Conservation (phyloP, 495 filamentous ascomycete species). For the Penicillium daleae region DNA sequence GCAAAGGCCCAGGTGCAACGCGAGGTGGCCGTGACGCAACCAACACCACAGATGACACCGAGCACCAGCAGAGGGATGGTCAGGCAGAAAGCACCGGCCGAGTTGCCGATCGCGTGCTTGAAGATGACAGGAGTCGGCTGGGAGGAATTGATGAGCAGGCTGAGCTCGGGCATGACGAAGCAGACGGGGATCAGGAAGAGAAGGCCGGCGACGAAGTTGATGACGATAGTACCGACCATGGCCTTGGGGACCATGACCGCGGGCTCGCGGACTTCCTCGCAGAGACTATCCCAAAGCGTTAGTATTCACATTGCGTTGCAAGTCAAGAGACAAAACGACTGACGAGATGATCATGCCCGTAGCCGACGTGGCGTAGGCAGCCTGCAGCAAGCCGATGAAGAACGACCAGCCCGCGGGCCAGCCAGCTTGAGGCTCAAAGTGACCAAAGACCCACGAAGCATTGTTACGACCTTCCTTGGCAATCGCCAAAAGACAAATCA, state of each 20-base stretch:
- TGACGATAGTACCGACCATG: slow-evolving; percentile 66
- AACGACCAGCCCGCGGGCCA: slow-evolving; percentile 63
- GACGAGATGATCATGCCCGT: slow-evolving; percentile 48
- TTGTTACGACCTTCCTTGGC: slow-evolving; percentile 48
- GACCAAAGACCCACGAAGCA: slow-evolving; percentile 58
- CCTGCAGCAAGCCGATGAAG: slow-evolving; percentile 60
- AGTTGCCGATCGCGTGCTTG: slow-evolving; percentile 27
- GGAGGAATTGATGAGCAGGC: slow-evolving; percentile 58
- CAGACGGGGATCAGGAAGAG: slow-evolving; percentile 63
- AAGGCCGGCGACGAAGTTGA: slow-evolving; percentile 66
- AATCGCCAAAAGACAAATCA: slow-evolving; percentile 57
- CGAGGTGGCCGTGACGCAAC: slow-evolving; percentile 68
- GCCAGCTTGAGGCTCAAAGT: slow-evolving; percentile 56
- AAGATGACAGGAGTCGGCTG: slow-evolving; percentile 31
- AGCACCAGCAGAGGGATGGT: slow-evolving; percentile 69
- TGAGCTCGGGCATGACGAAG: slow-evolving; percentile 61
- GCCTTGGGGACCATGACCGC: slow-evolving; percentile 63
- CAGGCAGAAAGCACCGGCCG: slow-evolving; percentile 63
- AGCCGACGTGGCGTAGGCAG: slow-evolving; percentile 57
- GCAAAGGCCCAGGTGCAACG: slow-evolving; percentile 76
- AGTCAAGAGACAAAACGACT: not conserved
- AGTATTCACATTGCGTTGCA: not conserved
- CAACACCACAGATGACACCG: slow-evolving; percentile 66
- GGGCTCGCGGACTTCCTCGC: slow-evolving; percentile 65
- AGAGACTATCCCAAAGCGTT: slow-evolving; percentile 44